Base-by-base conservation (phyloP, 371 early-diverging fungal genomes). In the Circinella umbellata region DNA sequence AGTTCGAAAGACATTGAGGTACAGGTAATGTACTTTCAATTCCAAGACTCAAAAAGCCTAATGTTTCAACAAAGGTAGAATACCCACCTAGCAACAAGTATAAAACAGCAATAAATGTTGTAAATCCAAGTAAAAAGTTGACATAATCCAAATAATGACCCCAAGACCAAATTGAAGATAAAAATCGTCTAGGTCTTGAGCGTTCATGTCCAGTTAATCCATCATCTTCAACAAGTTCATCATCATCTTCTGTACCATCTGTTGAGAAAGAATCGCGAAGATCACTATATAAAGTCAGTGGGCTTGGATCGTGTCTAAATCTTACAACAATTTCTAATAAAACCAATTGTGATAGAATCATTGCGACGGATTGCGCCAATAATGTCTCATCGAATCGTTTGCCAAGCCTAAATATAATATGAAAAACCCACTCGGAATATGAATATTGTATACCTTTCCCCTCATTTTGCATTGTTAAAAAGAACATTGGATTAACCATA, bases 21-120 rank as follows among this genome's bases (percentile, higher is more conserved):
- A 90, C 62, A n/a, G 90, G 90, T 1, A 90, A 74, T 2, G 87
- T 88, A 8, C 83, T 82, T 68, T 90, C 90, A 46, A 88, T 85
- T 0, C 90, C 86, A 35, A 90, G 71, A 72, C 83, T 80, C 0
- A 79, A 37, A 36, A 67, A 69, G 10, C 85, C 84, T 46, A 85
- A 64, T 0, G 74, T 63, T 63, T 82, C 79, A 20, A 84, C 67
- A 69, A 77, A 82, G 36, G 48, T 66, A 37, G 61, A 9, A 48
- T 72, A 70, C 1, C 74, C 63, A 27, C 76, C 70, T 14, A 86
- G 66, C 0, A 79, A 20, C 2, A 80, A 18, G 64, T 73, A 80
- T 3, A 80, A 66, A 2, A 81, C 55, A 8, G 73, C 77, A 27
- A 84, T 68, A 3, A 79, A 4, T 4, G 78, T 80, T 0, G 80